Base-by-base conservation (phyloP, 2,329 filamentous ascomycete species). In the Penicillium sp. region DNA sequence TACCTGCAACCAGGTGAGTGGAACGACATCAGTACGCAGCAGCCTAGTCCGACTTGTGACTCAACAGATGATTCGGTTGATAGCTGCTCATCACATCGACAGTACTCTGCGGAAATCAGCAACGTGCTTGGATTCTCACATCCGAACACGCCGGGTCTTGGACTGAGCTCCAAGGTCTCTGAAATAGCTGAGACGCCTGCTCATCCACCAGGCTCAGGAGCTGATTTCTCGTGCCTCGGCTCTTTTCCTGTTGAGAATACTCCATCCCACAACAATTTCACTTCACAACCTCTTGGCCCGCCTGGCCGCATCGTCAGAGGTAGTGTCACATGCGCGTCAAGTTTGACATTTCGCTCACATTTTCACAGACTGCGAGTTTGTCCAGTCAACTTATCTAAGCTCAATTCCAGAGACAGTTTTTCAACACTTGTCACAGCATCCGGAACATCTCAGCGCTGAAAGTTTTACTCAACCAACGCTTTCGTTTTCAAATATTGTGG, bases 111-210 rank as follows among this genome's bases (percentile, higher is more conserved):
- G 8, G n/a, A 23, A n/a, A 55, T 38, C 19, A 15, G 13, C 7
- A 12, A 31, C 29, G 17, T 21, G 12, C 1, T 21, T 36, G 39
- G 5, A 19, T 12, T 25, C 27, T 35, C 36, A 17, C 13, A 55
- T 7, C 45, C 45, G 9, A 42, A 42, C 6, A 27, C 53, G 31
- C 47, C 52, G 9, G 39, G 25, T 33, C 4, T 50, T 19, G 21
- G 29, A 17, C 21, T 35, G 21, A 36, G 39, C 12, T 45, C 19
- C 13, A 49, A 56, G 45, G 33, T 47, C 25, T 36, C 54, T 33
- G 65, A 69, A 35, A 61, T 70, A 49, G 60, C 65, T 9, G 67
- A 67, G 51, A 70, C 66, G 8, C 64, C 66, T 10, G 44, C 60
- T 45, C 39, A 39, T 15, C 47, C 33, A 13, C 27, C 35, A 17